Evolutionary conservation across 768 basidiomycete genomes (phyloP).

Genomic region (Pisolithus tinctorius): DNA sequence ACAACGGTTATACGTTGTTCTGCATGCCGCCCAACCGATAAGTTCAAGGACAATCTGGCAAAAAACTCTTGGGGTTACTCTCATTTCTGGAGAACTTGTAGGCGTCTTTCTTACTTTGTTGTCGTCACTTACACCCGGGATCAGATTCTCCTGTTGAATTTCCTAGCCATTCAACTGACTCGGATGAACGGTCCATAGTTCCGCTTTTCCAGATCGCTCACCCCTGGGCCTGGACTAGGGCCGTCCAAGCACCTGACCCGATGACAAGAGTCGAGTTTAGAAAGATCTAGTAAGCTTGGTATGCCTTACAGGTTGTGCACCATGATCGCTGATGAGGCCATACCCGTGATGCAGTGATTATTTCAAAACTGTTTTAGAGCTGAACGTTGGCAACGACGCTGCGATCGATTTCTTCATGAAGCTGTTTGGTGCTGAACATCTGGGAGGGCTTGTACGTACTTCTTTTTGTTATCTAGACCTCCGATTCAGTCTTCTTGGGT

Average conservation of each 20-base stretch:
- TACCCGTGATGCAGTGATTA: background rate
- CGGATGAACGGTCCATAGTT: too few species aligned
- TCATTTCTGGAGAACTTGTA: background rate
- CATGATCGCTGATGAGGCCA: background rate
- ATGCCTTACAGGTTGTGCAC: too few species aligned
- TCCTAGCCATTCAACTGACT: too few species aligned
- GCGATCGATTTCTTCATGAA: background rate
- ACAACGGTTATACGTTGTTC: background rate
- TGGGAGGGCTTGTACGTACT: background rate
- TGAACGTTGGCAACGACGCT: background rate
- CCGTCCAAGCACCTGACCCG: too few species aligned
- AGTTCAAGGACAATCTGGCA: background rate
- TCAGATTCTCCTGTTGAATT: too few species aligned
- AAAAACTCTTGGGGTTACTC: background rate
- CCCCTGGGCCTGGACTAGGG: too few species aligned
- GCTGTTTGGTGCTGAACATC: background rate
- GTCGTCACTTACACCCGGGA: too few species aligned
- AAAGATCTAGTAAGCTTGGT: too few species aligned
- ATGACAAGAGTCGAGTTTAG: too few species aligned
- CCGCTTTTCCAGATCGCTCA: too few species aligned
- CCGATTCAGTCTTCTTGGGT: background rate
- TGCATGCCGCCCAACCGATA: background rate
- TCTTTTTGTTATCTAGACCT: background rate
- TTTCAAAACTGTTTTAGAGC: background rate
- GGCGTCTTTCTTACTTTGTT: too few species aligned